A percentile compares a stretch with the other conserved stretches of the same genome.
phyloP scores from a whole-genome alignment of 371 early-diverging fungal genomes.

The Mucor saturninus region DNA sequence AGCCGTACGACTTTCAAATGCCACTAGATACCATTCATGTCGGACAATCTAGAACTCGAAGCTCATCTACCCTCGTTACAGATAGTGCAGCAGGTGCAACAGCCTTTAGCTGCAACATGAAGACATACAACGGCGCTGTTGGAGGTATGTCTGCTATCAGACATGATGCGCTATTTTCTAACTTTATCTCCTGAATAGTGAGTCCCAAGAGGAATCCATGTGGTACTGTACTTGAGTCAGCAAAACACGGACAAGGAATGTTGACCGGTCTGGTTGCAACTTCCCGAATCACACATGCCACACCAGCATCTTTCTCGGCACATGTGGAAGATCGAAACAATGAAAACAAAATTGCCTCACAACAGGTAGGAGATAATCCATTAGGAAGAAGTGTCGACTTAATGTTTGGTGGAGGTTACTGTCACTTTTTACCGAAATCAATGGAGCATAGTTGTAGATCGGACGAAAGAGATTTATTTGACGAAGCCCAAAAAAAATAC shows the following conservation, averaged over 20 bases:
- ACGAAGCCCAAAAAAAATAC: conserved; percentile 48
- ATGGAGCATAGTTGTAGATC: conserved; percentile 69
- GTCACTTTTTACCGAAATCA: conserved; percentile 79
- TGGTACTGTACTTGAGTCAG: conserved; percentile 94
- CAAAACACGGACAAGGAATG: conserved; percentile 75
- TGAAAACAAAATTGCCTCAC: conserved; percentile 86
- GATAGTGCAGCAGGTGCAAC: conserved; percentile 98
- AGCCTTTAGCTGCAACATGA: conserved; percentile 84
- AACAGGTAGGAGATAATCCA: conserved; percentile 86
- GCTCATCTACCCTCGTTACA: conserved; percentile 81
- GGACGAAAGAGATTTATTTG: conserved; percentile 73
- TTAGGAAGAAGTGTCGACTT: conserved; percentile 85
- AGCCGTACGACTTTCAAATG: conserved; percentile 42
- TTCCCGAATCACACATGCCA: conserved; percentile 92
- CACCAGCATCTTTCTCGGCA: conserved; percentile 79
- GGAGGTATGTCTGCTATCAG: conserved; percentile 64
- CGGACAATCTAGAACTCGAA: conserved; percentile 87
- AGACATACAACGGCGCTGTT: conserved; percentile 91
- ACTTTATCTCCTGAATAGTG: conserved; percentile 40
- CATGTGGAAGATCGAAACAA: conserved; percentile 80
- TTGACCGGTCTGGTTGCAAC: conserved; percentile 94
- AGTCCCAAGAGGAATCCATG: conserved; percentile 72
- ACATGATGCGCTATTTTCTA: too few relatives aligned
- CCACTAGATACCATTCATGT: conserved; percentile 87
- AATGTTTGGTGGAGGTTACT: conserved; percentile 91